phyloP scores from a whole-genome alignment of 805 yeast species.

The Starmerella floricola region DNA sequence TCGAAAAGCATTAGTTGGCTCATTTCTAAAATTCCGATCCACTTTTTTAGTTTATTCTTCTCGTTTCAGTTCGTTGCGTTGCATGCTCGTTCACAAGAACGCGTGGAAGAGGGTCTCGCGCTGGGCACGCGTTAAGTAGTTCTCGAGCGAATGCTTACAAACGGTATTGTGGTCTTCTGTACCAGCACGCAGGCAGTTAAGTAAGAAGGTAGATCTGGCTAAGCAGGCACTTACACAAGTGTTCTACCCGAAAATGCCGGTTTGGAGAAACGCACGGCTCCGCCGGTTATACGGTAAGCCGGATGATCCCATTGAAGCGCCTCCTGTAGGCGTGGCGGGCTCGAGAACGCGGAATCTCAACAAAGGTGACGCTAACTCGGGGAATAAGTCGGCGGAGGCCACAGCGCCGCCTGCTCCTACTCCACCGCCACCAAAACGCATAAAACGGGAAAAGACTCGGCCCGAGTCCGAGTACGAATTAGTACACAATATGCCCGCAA shows the following conservation, averaged over 20 bases:
- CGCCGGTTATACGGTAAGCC: slow-evolving; percentile 20
- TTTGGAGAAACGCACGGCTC: slow-evolving; percentile 19
- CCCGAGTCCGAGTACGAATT: slow-evolving; percentile 24
- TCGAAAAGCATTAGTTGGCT: background rate
- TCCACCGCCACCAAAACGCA: slow-evolving; percentile 21
- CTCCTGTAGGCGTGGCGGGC: background rate
- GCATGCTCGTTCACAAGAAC: no score
- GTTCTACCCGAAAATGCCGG: slow-evolving; percentile 6
- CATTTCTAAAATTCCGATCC: background rate
- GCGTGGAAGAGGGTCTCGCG: no score
- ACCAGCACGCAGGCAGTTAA: no score
- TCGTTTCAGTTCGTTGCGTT: background rate
- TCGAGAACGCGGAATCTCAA: background rate
- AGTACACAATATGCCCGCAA: slow-evolving; percentile 39
- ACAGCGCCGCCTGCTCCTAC: slow-evolving; percentile 10
- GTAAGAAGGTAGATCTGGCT: background rate
- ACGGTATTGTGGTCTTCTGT: no score
- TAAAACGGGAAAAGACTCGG: slow-evolving; percentile 22
- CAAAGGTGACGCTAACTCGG: background rate
- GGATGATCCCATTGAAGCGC: slow-evolving; percentile 14
- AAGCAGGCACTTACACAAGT: background rate
- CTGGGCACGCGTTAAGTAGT: no score
- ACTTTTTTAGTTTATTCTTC: background rate
- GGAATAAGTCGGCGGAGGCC: background rate
- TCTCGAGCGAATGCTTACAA: no score